phyloP scores from a whole-genome alignment of 2,329 filamentous ascomycete species.

The Trichoderma sp. region DNA sequence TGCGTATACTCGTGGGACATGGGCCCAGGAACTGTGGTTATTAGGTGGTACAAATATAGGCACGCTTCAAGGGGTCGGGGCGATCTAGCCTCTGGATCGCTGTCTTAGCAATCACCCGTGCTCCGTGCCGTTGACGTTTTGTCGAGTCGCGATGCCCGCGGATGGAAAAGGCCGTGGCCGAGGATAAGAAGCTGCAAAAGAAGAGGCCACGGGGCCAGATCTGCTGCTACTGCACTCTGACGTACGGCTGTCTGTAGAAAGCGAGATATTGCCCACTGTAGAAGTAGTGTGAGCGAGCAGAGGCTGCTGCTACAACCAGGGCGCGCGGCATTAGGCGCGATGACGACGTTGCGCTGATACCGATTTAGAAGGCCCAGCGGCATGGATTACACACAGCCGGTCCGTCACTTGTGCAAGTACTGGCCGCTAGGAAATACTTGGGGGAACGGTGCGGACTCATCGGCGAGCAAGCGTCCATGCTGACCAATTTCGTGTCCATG shows the following conservation, averaged over 20 bases:
- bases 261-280: not conserved
- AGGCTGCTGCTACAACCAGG: not conserved
- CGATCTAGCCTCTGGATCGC: conserved; percentile 26
- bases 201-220: conserved; percentile 13
- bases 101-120: conserved; percentile 7
- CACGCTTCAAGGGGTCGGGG: conserved; percentile 8
- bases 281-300: not conserved
- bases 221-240: conserved; percentile 15
- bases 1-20: not conserved
- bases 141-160: not conserved
- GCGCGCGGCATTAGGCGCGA: not conserved
- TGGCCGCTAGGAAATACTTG: not conserved
- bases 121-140: conserved; percentile 1
- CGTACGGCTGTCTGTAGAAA: not conserved
- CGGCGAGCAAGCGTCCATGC: conserved; percentile 23
- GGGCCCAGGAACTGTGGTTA: not conserved
- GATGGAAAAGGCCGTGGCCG: conserved; percentile 1
- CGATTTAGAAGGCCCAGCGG: conserved; percentile 7
- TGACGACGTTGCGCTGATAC: conserved; percentile 18
- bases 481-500: conserved; percentile 25
- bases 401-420: not conserved
- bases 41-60: not conserved
- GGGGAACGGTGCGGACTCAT: conserved; percentile 22
- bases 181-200: not conserved
- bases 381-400: conserved; percentile 5